Conservation (phyloP, 116 monocot genomes). For the Dioscorea cayenensis region DNA sequence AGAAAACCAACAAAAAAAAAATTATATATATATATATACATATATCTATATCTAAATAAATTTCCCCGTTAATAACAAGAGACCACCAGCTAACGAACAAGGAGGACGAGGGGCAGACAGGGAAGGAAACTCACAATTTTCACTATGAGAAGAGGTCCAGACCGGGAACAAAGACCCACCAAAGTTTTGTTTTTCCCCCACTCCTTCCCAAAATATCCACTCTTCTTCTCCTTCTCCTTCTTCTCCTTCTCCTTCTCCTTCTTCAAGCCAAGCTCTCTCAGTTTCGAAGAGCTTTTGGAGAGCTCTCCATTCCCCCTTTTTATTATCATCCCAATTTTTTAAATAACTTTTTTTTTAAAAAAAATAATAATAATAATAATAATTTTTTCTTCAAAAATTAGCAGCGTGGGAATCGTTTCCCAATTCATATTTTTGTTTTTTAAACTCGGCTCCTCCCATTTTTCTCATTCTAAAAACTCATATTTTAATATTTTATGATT, state of each 20-base stretch:
- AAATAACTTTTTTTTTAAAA: not conserved
- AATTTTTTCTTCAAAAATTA: no score
- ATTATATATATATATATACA: not conserved
- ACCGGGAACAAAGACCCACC: not conserved
- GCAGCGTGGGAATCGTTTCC: not conserved
- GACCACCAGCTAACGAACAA: not conserved
- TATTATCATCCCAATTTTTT: not conserved
- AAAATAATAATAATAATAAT: no score
- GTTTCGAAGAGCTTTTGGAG: not conserved
- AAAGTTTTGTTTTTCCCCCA: not conserved
- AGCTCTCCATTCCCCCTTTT: not conserved
- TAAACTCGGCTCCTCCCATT: not conserved
- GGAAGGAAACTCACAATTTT: slow-evolving; percentile 2
- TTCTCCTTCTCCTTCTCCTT: not conserved
- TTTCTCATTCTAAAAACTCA: not conserved
- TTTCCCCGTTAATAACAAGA: not conserved
- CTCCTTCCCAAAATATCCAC: not conserved
- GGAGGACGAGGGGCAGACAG: not conserved
- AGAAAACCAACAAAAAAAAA: not conserved
- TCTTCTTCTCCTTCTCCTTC: not conserved
- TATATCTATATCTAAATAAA: not conserved
- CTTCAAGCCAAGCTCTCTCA: not conserved
- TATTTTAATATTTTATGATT: not conserved
- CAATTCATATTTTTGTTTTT: not conserved
- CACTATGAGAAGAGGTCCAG: not conserved